phyloP scores from a whole-genome alignment of 2,329 filamentous ascomycete species.

The Ceratocystis diversiconidia region DNA sequence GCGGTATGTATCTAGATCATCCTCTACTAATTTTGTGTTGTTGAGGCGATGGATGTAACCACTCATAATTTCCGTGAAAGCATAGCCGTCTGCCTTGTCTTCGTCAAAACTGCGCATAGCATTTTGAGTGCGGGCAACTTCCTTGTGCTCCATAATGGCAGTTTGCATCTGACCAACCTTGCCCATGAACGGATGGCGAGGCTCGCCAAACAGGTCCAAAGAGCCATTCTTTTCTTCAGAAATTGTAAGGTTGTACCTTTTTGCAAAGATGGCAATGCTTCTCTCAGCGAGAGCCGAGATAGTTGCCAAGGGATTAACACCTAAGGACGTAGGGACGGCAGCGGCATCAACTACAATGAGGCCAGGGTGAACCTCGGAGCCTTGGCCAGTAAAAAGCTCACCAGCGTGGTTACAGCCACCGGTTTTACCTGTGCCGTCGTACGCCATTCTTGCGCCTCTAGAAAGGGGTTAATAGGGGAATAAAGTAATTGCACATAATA shows the following conservation, averaged over 20 bases:
- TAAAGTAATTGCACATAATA: not conserved
- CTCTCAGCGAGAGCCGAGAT: conserved; percentile 56
- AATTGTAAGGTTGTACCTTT: conserved; percentile 30
- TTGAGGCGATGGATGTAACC: conserved; percentile 42
- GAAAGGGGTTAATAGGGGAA: not conserved
- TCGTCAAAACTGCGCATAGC: conserved; percentile 31
- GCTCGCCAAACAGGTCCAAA: conserved; percentile 41
- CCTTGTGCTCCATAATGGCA: conserved; percentile 26
- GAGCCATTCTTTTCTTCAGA: conserved; percentile 32
- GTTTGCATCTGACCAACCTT: conserved; percentile 12
- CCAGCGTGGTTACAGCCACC: conserved; percentile 50
- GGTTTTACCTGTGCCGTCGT: conserved; percentile 39
- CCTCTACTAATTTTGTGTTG: conserved; percentile 26
- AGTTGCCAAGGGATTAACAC: conserved; percentile 55
- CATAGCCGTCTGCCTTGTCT: conserved; percentile 36
- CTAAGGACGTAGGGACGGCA: conserved; percentile 45
- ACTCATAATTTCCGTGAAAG: conserved; percentile 51
- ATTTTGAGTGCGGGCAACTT: conserved; percentile 26
- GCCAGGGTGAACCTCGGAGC: conserved; percentile 38
- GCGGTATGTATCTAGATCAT: conserved; percentile 38
- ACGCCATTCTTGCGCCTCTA: conserved; percentile 48
- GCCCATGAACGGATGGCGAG: conserved; percentile 27
- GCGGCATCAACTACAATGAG: conserved; percentile 49
- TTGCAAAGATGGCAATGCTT: conserved; percentile 38
- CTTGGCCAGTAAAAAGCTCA: conserved; percentile 41